phyloP scores from a whole-genome alignment of 2,329 filamentous ascomycete species.

The Mollisiaceae sp. region DNA sequence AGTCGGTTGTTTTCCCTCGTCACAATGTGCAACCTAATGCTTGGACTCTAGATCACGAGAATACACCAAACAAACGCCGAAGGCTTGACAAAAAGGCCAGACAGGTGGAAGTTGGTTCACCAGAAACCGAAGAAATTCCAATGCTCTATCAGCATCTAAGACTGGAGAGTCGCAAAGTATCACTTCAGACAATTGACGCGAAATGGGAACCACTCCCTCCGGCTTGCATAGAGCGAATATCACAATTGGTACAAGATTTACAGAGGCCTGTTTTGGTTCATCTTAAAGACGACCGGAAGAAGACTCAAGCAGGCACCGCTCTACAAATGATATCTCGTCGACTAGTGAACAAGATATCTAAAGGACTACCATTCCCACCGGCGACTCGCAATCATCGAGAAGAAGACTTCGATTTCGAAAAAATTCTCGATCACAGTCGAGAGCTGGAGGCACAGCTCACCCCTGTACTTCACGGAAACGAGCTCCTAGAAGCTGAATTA shows the following conservation, averaged over 20 bases:
- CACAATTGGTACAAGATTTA: constrained; percentile 60
- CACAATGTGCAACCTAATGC: not conserved
- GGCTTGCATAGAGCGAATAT: constrained; percentile 60
- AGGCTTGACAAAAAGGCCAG: constrained; percentile 14
- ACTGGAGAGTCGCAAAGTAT: constrained; percentile 57
- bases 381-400: constrained; percentile 55
- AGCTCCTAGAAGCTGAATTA: constrained; percentile 63
- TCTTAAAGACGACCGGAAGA: constrained; percentile 51
- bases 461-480: constrained; percentile 65
- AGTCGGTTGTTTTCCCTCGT: not conserved
- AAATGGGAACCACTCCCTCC: constrained; percentile 68
- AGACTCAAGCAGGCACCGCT: constrained; percentile 54
- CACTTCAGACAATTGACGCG: constrained; percentile 67
- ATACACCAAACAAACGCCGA: constrained; percentile 19
- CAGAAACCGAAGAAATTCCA: constrained; percentile 22
- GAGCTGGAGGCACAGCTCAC: constrained; percentile 63
- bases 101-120: constrained; percentile 13
- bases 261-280: constrained; percentile 66
- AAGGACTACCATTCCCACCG: constrained; percentile 70
- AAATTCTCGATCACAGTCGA: constrained; percentile 63
- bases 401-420: constrained; percentile 69
- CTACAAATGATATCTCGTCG: constrained; percentile 60
- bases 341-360: constrained; percentile 61
- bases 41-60: constrained; percentile 7
- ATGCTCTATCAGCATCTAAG: constrained; percentile 55